Percentiles rank a stretch among this genome's conserved stretches.
Conservation (phyloP, 768 basidiomycete species). For the Candolleomyces eurysporus region DNA sequence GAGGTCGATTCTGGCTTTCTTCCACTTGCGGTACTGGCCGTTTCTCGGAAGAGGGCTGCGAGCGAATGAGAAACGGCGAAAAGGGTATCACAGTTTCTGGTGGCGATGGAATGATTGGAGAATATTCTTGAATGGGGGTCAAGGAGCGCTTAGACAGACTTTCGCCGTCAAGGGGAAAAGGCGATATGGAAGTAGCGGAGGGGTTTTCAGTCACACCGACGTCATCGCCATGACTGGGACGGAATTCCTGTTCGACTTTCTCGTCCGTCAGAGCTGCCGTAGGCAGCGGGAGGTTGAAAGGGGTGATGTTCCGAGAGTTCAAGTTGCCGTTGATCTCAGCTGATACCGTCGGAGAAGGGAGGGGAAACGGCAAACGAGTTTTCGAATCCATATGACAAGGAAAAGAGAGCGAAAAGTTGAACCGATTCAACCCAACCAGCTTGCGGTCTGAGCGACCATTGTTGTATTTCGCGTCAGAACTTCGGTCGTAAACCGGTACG, state of each 20-base stretch:
- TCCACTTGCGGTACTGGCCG: background rate
- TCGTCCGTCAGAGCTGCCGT: background rate
- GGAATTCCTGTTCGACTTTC: no score
- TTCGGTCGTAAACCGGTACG: background rate
- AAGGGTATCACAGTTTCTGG: background rate
- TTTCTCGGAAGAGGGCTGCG: background rate
- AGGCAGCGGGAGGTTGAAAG: background rate
- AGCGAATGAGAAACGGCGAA: background rate
- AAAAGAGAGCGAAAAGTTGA: background rate
- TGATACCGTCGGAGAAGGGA: background rate
- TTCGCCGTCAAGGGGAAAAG: background rate
- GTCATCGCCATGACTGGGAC: background rate
- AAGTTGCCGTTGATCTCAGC: background rate
- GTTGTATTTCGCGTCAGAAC: no score
- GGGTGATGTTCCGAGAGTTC: background rate
- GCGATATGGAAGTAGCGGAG: no score
- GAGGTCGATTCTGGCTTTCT: background rate
- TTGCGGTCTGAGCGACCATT: background rate
- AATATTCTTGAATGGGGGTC: background rate
- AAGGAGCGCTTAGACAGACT: background rate
- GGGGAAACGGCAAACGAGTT: background rate
- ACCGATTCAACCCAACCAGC: background rate
- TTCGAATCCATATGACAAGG: background rate
- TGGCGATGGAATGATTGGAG: background rate
- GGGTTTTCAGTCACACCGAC: background rate